Evolutionary conservation across 108 stramenopile genomes (phyloP).

Genomic region (Cylindrotheca closterium): DNA sequence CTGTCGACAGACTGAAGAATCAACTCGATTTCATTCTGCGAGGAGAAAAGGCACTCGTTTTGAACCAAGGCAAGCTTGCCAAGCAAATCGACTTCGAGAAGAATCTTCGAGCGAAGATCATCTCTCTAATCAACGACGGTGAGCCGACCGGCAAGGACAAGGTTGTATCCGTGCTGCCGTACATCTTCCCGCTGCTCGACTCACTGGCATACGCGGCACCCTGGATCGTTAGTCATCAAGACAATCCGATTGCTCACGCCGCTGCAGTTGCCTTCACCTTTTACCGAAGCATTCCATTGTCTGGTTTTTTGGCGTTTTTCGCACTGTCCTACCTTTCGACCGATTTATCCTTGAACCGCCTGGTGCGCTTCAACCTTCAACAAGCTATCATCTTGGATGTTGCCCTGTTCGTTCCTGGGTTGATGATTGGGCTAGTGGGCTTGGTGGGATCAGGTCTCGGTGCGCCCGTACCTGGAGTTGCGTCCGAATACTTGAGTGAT

Average conservation of each 20-base stretch:
- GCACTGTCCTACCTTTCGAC: conserved; percentile 45
- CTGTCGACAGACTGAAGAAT: conserved; percentile 52
- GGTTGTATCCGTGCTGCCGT: conserved; percentile 49
- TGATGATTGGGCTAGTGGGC: conserved; percentile 37
- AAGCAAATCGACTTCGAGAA: conserved; percentile 33
- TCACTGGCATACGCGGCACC: conserved; percentile 60
- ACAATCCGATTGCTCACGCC: conserved; percentile 39
- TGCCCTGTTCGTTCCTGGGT: conserved; percentile 64
- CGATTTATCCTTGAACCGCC: conserved; percentile 55
- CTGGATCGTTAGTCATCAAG: conserved; percentile 48
- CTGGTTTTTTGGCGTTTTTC: conserved; percentile 67
- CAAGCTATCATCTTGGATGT: conserved; percentile 79
- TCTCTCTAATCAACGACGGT: conserved; percentile 55
- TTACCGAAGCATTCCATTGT: conserved; percentile 57
- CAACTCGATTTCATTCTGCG: conserved; percentile 44
- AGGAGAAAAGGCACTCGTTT: conserved; percentile 43
- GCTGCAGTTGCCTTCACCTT: conserved; percentile 44
- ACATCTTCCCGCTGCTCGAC: conserved; percentile 65
- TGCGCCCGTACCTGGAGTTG: conserved; percentile 14
- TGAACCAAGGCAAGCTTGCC: conserved; percentile 34
- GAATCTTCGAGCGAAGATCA: conserved; percentile 26
- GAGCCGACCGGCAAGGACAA: conserved; percentile 49
- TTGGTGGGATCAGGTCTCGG: conserved; percentile 19
- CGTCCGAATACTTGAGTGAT: conserved; percentile 45
- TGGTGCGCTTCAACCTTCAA: conserved; percentile 70